Base-by-base conservation (phyloP, 352 stramenopile genomes). In the Globisporangium okanoganense region DNA sequence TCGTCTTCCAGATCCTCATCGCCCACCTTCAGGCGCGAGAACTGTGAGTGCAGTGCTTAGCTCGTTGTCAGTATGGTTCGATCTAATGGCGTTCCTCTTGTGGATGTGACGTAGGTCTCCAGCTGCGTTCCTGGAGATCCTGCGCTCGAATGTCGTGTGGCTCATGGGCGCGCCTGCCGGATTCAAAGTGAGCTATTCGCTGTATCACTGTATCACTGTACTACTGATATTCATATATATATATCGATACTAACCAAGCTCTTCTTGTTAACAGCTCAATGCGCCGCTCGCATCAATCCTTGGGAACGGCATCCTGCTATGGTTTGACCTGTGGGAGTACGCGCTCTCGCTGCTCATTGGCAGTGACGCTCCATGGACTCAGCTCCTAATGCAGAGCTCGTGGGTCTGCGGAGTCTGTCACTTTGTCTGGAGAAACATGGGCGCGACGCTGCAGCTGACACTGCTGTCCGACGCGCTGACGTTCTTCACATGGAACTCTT, bases 271-370 rank as follows among this genome's bases (percentile, higher is more conserved):
- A 20, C n/a, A 80, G 71, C 66, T 98, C 7, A 98, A 98, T 64
- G 76, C 88, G 5, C 78, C 89, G 0, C 67, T 98, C 8, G 94
- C 94, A 2, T 80, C 86, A 14, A 94, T 93, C 48, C 72, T 98
- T 36, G 88, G 87, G 54, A 90, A 89, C 41, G 78, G 77, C 3
- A 92, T 97, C 40, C 65, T 92, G 43, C 62, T 93, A 33, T 90
- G 85, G 75, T 72, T 95, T 18, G 75, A 92, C 25, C 61, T 90
- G 9, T 93, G 87, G 78, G 82, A 77, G 56, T 91, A 80, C 48
- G 29, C 76, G 6, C 74, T 93, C 9, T 68, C 67, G 16, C 22
- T 75, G 13, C n/a, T 71, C 2, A 48, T 61, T 14, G 47, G 25
- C 13, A 41, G 22, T 8, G 47, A 63, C n/a, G 25, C 59, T 8